phyloP scores from a whole-genome alignment of 2,329 filamentous ascomycete genomes.

The Davidsoniella eucalypti region DNA sequence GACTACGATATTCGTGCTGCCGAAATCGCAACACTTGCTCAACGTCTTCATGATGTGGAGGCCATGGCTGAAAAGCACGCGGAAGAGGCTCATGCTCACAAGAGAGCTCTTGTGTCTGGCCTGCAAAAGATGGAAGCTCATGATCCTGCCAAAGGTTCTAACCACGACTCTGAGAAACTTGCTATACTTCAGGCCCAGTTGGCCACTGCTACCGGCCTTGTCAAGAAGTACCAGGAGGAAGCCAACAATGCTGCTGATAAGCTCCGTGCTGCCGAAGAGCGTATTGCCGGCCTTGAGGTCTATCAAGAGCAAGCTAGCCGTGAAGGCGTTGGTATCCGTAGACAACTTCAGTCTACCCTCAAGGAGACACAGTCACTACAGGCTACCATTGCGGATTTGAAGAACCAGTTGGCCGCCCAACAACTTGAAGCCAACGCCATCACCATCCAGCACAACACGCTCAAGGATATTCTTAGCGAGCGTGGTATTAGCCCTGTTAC shows the following conservation, averaged over 20 bases:
- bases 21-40: constrained; percentile 59
- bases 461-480: constrained; percentile 84
- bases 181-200: constrained; percentile 65
- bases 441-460: constrained; percentile 75
- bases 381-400: constrained; percentile 64
- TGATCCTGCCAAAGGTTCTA: constrained; percentile 30
- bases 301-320: constrained; percentile 96
- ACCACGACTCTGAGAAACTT: constrained; percentile 47
- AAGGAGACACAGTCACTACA: constrained; percentile 72
- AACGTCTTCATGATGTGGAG: constrained; percentile 69
- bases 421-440: constrained; percentile 91
- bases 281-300: constrained; percentile 87
- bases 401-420: constrained; percentile 66
- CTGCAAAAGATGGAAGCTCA: constrained; percentile 55
- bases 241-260: constrained; percentile 78
- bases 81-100: constrained; percentile 72
- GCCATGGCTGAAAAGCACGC: constrained; percentile 78
- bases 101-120: constrained; percentile 64
- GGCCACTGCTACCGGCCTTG: constrained; percentile 58
- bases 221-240: constrained; percentile 76
- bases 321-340: constrained; percentile 75
- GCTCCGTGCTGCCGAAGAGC: constrained; percentile 80
- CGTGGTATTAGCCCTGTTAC: constrained; percentile 69
- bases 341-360: constrained; percentile 73
- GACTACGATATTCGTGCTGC: constrained; percentile 69